Conservation (phyloP, 1,139 yeast genomes). For the Saccharomyces hybrid region DNA sequence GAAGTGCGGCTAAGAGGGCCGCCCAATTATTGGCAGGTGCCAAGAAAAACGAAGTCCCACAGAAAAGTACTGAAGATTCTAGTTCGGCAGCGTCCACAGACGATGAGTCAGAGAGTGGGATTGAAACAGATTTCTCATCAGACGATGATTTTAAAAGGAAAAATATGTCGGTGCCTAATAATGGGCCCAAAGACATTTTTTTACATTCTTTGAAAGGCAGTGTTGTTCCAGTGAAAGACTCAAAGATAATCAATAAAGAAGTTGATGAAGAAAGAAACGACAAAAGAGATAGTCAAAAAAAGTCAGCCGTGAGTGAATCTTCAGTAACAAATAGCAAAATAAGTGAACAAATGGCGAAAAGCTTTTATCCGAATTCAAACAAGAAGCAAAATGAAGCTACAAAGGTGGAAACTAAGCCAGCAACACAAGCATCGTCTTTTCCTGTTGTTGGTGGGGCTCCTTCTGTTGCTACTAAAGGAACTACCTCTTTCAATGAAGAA, state of each 20-base stretch:
- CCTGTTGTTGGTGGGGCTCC: neutral
- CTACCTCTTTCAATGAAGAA: neutral
- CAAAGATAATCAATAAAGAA: neutral
- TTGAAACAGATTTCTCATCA: slow-evolving; percentile 25
- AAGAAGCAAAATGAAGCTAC: neutral
- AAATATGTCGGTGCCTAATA: slow-evolving; percentile 1
- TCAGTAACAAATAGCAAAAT: neutral
- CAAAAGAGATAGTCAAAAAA: neutral
- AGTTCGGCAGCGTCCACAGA: slow-evolving; percentile 8
- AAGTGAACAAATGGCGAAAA: neutral
- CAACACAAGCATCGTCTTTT: neutral
- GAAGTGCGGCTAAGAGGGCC: slow-evolving; percentile 29
- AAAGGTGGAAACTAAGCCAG: neutral
- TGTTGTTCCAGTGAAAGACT: neutral
- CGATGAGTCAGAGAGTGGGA: slow-evolving; percentile 17
- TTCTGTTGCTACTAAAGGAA: neutral
- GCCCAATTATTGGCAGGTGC: slow-evolving; percentile 20
- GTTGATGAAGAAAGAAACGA: neutral
- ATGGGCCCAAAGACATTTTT: neutral
- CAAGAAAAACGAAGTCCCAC: slow-evolving; percentile 11
- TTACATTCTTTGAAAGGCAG: neutral
- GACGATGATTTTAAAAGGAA: slow-evolving; percentile 17
- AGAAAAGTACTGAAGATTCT: neutral
- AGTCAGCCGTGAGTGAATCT: neutral
- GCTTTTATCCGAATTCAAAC: neutral